These are phyloP conservation scores for Tympanopsis confertula DNA, from an alignment of 2,329 filamentous ascomycete species.

Conservation along the genomic window DNA sequence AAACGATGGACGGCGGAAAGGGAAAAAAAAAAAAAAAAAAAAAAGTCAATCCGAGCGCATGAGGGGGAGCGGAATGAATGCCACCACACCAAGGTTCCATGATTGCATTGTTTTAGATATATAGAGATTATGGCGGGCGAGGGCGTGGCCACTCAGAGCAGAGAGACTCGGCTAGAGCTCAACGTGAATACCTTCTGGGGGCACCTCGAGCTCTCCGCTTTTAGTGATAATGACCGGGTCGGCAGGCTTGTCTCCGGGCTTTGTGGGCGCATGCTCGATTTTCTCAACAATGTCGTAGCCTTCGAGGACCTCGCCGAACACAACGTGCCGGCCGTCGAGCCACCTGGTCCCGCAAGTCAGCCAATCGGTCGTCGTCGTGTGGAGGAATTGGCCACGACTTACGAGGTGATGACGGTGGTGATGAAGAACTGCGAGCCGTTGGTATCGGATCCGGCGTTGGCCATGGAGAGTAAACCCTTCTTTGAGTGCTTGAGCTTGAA, in stretches of 20 bases:
- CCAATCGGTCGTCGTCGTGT: too few relatives aligned
- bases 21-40: neutral
- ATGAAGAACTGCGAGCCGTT: slow-evolving; percentile 89
- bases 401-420: slow-evolving; percentile 69
- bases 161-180: slow-evolving; percentile 56
- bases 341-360: slow-evolving; percentile 37
- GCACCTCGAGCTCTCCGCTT: slow-evolving; percentile 73
- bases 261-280: slow-evolving; percentile 64
- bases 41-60: neutral
- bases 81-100: too few relatives aligned
- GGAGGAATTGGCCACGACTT: too few relatives aligned
- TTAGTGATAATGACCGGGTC: slow-evolving; percentile 66
- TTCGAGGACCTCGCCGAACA: slow-evolving; percentile 81
- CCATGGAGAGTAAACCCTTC: slow-evolving; percentile 75
- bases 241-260: slow-evolving; percentile 54
- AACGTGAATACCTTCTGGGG: slow-evolving; percentile 84
- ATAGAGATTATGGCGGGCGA: slow-evolving; percentile 3
- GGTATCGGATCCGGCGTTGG: slow-evolving; percentile 74
- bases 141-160: slow-evolving; percentile 4
- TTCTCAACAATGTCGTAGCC: slow-evolving; percentile 70
- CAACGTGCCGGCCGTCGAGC: slow-evolving; percentile 76
- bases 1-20: slow-evolving; percentile 5
- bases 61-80: too few relatives aligned
- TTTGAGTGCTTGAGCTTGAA: slow-evolving; percentile 90
- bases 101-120: too few relatives aligned